Percentiles rank a stretch among this genome's conserved stretches.
Evolutionary conservation across 495 filamentous ascomycete genomes (phyloP).

Genomic region (Annulohypoxylon stygium): DNA sequence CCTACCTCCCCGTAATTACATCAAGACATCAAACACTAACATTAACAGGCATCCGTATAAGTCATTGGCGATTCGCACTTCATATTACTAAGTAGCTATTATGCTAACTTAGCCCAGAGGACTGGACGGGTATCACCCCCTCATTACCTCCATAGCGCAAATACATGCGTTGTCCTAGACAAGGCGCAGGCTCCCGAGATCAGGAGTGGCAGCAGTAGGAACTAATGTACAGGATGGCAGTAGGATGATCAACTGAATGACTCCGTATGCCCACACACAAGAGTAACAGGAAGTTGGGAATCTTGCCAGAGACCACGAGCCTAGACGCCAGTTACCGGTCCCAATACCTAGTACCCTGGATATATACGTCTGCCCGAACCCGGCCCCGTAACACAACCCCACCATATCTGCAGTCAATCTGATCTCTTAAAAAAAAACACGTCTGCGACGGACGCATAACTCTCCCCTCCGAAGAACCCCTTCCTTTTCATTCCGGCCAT

Average conservation of each 20-base stretch:
- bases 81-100: slow-evolving; percentile 44
- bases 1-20: neutral
- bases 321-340: slow-evolving; percentile 37
- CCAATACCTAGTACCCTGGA: slow-evolving; percentile 28
- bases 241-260: slow-evolving; percentile 43
- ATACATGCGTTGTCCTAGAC: slow-evolving; percentile 7
- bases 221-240: slow-evolving; percentile 44
- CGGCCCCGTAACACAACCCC: slow-evolving; percentile 22
- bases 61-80: slow-evolving; percentile 36
- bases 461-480: slow-evolving; percentile 10
- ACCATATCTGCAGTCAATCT: slow-evolving; percentile 46
- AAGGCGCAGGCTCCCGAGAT: slow-evolving; percentile 29
- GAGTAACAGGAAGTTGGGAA: slow-evolving; percentile 33
- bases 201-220: slow-evolving; percentile 34
- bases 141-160: slow-evolving; percentile 34
- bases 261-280: slow-evolving; percentile 26
- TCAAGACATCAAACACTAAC: neutral
- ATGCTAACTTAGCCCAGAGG: slow-evolving; percentile 41
- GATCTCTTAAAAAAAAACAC: slow-evolving; percentile 24
- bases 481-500: slow-evolving; percentile 15
- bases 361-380: slow-evolving; percentile 28
- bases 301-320: slow-evolving; percentile 34
- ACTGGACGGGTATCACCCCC: slow-evolving; percentile 31
- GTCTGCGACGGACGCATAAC: slow-evolving; percentile 34
- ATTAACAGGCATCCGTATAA: neutral